Evolutionary conservation across 208 protist genomes (phyloP), one percentile per base, ranked within the genome.

Genomic region (Trypanosoma avium): DNA sequence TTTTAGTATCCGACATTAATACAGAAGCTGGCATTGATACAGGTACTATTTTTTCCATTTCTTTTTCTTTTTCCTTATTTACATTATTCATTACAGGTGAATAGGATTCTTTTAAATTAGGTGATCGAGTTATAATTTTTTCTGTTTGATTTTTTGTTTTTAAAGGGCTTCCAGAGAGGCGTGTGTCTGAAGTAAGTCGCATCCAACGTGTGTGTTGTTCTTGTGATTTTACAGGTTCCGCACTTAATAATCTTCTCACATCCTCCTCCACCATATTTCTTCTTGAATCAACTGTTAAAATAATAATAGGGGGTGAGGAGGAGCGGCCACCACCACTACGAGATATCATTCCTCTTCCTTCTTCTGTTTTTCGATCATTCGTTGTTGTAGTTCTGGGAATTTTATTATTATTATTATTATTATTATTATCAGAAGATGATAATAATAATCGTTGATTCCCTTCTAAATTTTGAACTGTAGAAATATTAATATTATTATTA

Each of bases 261-360:
- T 73, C 67, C 42, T 65, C 67, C 38, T 73, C 67, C 3, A 50
- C 59, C 49, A 73, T 60, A 33, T 38, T 65, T 30, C 59, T 47
- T 22, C 67, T 50, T 12, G 59, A 43, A 4, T 73, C 67, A 4
- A 73, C 67, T 27, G 67, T 73, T 30, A 73, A 40, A 65, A 73
- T 73, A 48, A 73, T 73, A 46, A 73, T 65, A 10, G 49, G 58
- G 2, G 67, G 67, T 2, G 67, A 73, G 5, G 43, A 7, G 13
- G 67, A 65, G 19, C 67, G 67, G 6, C 67, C 50, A 19, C 22
- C 19, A 7, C 35, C 21, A 24, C 59, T n/a, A 30, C 26, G n/a
- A 35, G 19, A 26, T 43, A 55, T 15, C 33, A 3, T 32, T 52
- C 43, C 64, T 8, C 17, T 47, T 7, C 32, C 24, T 9, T 30